Evolutionary conservation across 129 eudicot species (phyloP).

Genomic region (Lactuca saligna): DNA sequence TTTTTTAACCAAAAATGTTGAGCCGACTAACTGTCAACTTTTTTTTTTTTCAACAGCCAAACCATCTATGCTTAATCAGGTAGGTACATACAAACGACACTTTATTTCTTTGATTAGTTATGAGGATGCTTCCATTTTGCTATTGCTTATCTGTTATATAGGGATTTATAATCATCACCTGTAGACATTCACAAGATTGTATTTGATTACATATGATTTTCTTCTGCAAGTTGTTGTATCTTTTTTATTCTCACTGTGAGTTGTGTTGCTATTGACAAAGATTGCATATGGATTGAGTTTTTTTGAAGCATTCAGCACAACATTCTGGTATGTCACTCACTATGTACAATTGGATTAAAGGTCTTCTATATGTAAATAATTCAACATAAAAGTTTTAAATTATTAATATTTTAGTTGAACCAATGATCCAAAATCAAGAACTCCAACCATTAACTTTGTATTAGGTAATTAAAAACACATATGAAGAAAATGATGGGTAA

Average conservation of each 20-base stretch:
- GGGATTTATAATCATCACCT: constrained; percentile 4
- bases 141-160: neutral
- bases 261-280: constrained; percentile 24
- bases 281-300: constrained; percentile 45
- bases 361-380: neutral
- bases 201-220: neutral
- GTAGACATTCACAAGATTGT: neutral
- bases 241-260: neutral
- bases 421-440: constrained; percentile 30
- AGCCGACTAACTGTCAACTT: constrained; percentile 47
- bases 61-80: constrained; percentile 47
- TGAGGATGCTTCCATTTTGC: constrained; percentile 2
- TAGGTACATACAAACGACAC: neutral
- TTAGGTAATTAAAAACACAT: constrained; percentile 52
- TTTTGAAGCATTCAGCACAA: constrained; percentile 50
- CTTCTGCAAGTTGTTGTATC: neutral
- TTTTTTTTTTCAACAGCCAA: constrained; percentile 43
- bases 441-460: constrained; percentile 69
- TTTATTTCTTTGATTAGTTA: neutral
- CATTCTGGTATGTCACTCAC: constrained; percentile 37
- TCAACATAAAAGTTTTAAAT: constrained; percentile 1
- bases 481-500: neutral
- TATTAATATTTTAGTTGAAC: neutral
- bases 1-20: constrained; percentile 48
- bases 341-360: constrained; percentile 7